Evolutionary conservation across 768 basidiomycete species (phyloP).

Genomic region (Gymnopilus dilepis): DNA sequence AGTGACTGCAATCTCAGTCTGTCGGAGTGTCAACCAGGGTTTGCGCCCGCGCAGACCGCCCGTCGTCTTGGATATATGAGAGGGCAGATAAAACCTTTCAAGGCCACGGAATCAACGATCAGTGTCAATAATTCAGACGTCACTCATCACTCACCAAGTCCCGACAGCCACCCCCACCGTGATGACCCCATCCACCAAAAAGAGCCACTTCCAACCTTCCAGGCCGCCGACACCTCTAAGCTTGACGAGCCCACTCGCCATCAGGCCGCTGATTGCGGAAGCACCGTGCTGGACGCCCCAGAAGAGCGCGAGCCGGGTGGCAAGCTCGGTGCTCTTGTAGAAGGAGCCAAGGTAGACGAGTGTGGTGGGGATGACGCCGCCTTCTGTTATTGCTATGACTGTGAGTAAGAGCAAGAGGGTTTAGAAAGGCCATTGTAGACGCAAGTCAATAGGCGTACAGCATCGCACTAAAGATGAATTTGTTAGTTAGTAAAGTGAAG

Average conservation of each 20-base stretch:
- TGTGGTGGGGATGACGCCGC: slow-evolving; percentile 43
- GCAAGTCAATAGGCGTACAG: slow-evolving; percentile 22
- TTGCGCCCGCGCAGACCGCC: slow-evolving; percentile 39
- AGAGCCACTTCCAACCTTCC: slow-evolving; percentile 49
- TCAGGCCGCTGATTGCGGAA: slow-evolving; percentile 45
- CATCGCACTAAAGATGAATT: slow-evolving; percentile 34
- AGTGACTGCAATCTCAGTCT: slow-evolving; percentile 41
- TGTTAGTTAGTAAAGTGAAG: not conserved
- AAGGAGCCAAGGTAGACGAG: slow-evolving; percentile 48
- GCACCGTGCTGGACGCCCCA: slow-evolving; percentile 46
- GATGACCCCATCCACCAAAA: slow-evolving; percentile 44
- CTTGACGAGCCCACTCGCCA: slow-evolving; percentile 45
- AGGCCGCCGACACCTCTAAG: slow-evolving; percentile 40
- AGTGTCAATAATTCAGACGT: not conserved
- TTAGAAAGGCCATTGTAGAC: slow-evolving; percentile 3
- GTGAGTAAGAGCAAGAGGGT: slow-evolving; percentile 16
- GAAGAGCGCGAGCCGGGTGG: slow-evolving; percentile 47
- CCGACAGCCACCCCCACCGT: slow-evolving; percentile 38
- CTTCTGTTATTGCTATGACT: slow-evolving; percentile 49
- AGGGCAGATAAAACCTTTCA: slow-evolving; percentile 41
- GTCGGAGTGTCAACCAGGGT: slow-evolving; percentile 40
- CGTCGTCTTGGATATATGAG: slow-evolving; percentile 31
- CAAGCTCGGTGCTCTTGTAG: slow-evolving; percentile 49
- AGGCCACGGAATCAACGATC: not conserved
- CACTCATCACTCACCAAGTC: slow-evolving; percentile 34